Evolutionary conservation across 2,329 filamentous ascomycete species (phyloP).

Genomic region (Dissoconium aciculare): DNA sequence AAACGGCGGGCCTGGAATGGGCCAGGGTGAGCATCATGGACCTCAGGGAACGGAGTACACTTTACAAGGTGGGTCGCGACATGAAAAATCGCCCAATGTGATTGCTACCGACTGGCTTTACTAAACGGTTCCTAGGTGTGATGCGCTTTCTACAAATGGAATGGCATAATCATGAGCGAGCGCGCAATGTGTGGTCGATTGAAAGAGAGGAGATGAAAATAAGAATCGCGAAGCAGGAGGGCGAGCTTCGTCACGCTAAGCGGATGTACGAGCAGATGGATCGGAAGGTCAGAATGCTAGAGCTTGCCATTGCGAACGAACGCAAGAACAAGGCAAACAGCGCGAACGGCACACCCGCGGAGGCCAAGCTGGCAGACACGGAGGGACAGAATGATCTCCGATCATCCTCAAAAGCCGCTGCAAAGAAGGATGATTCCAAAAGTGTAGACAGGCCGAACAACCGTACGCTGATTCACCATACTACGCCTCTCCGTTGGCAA

Average conservation of each 20-base stretch:
- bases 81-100: no score
- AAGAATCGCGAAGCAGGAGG: conserved; percentile 86
- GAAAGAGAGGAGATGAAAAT: conserved; percentile 98
- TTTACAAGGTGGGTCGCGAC: conserved; percentile 45
- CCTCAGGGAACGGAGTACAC: conserved; percentile 56
- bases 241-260: conserved; percentile 72
- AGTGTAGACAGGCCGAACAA: conserved; percentile 11
- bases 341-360: conserved; percentile 11
- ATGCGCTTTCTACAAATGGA: conserved; percentile 99
- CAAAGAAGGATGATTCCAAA: conserved; percentile 9
- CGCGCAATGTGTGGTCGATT: conserved; percentile 97
- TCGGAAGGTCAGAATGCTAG: conserved; percentile 79
- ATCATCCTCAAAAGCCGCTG: conserved; percentile 19
- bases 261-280: conserved; percentile 77
- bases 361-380: conserved; percentile 8
- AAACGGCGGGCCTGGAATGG: conserved; percentile 38
- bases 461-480: conserved; percentile 10
- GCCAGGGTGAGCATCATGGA: conserved; percentile 31
- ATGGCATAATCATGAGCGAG: conserved; percentile 97
- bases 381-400: conserved; percentile 17
- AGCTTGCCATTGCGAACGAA: conserved; percentile 75
- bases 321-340: conserved; percentile 40
- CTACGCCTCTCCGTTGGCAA: conserved; percentile 1
- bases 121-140: conserved; percentile 50
- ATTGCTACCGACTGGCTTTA: no score